Evolutionary conservation across 2,329 filamentous ascomycete species (phyloP).

Genomic region (Acephala macrosclerotiorum): DNA sequence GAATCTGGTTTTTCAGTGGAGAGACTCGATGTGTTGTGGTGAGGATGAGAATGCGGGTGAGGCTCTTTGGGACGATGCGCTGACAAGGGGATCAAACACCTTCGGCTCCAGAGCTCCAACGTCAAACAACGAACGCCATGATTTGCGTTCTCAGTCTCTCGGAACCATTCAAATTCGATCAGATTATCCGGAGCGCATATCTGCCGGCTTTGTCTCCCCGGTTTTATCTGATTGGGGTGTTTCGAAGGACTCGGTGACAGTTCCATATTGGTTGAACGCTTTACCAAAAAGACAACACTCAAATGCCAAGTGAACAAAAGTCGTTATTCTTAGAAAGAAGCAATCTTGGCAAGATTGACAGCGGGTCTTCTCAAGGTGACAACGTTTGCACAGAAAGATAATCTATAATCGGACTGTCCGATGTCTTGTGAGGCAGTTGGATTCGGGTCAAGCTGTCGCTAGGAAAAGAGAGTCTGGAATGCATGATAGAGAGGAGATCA

Average conservation of each 20-base stretch:
- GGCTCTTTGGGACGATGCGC: conserved; percentile 25
- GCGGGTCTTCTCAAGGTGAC: neutral
- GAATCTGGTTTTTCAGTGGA: conserved; percentile 5
- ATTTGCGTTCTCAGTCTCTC: conserved; percentile 24
- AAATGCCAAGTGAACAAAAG: conserved; percentile 14
- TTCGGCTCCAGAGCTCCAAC: conserved; percentile 32
- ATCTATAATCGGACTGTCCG: neutral
- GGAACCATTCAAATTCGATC: neutral
- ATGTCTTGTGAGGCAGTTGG: neutral
- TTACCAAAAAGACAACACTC: neutral
- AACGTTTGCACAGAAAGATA: neutral
- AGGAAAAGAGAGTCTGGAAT: neutral
- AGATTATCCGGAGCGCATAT: conserved; percentile 5
- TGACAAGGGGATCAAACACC: conserved; percentile 36
- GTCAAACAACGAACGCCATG: conserved; percentile 27
- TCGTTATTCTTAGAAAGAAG: conserved; percentile 16
- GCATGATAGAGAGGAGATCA: conserved; percentile 6
- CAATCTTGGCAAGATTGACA: conserved; percentile 20
- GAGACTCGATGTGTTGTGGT: conserved; percentile 15
- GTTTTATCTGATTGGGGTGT: conserved; percentile 2
- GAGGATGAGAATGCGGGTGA: conserved; percentile 15
- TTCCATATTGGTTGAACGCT: conserved; percentile 1
- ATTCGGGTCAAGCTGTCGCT: neutral
- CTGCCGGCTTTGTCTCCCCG: neutral
- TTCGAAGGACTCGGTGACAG: neutral